phyloP scores from a whole-genome alignment of 2,329 filamentous ascomycete species.

The Orbilia javanica region DNA sequence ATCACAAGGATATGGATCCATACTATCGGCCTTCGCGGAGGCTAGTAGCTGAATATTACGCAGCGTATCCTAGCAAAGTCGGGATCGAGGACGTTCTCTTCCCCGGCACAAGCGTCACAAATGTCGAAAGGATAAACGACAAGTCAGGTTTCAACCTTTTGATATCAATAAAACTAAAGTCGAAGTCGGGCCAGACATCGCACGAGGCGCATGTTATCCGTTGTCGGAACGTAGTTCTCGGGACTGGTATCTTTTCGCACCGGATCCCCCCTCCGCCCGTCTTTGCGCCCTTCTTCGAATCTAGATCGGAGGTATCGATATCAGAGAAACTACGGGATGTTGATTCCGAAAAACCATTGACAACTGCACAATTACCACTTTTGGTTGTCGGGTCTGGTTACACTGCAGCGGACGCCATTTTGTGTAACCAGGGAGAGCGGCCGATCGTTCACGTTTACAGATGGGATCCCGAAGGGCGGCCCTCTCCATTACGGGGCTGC shows the following conservation, averaged over 20 bases:
- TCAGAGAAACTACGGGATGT: constrained; percentile 32
- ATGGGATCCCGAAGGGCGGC: constrained; percentile 71
- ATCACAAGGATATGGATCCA: constrained; percentile 67
- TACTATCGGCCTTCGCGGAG: constrained; percentile 71
- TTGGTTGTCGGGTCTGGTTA: constrained; percentile 74
- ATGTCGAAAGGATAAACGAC: constrained; percentile 51
- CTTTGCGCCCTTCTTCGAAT: constrained; percentile 67
- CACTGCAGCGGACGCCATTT: constrained; percentile 73
- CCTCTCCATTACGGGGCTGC: constrained; percentile 72
- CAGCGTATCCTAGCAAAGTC: constrained; percentile 70
- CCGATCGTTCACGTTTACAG: constrained; percentile 73
- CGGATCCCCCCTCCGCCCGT: constrained; percentile 69
- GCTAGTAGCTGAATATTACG: constrained; percentile 71
- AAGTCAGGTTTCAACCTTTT: constrained; percentile 49
- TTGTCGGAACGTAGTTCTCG: constrained; percentile 72
- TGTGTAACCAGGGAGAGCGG: constrained; percentile 69
- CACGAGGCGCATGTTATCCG: constrained; percentile 67
- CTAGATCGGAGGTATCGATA: background rate
- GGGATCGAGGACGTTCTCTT: constrained; percentile 67
- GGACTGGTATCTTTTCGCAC: constrained; percentile 72
- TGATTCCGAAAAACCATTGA: constrained; percentile 55
- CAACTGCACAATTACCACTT: constrained; percentile 65
- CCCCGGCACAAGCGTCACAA: constrained; percentile 44
- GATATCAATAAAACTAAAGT: constrained; percentile 66
- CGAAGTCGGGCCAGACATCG: constrained; percentile 56